Percentiles rank a stretch among this genome's conserved stretches.
These are phyloP conservation scores for Paulinella micropora DNA, from an alignment of 78 protist species.

Conservation along the genomic window DNA sequence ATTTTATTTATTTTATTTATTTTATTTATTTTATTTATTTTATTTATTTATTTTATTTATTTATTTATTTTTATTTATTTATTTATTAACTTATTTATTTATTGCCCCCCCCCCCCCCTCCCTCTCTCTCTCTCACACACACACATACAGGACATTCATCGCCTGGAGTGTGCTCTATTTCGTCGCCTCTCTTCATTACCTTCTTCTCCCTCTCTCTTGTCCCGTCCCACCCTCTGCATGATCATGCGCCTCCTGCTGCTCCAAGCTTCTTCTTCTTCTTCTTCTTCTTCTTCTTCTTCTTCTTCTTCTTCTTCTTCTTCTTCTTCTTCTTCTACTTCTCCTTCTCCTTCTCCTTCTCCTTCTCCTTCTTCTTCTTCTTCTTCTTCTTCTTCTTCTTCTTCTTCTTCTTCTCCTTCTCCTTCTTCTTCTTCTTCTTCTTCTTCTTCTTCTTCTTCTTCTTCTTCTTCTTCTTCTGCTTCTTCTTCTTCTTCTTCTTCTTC, in stretches of 20 bases:
- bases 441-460: background rate
- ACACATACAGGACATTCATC: no score
- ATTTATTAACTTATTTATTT: background rate
- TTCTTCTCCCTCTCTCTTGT: no score
- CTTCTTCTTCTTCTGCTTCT: background rate
- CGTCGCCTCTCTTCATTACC: no score
- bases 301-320: background rate
- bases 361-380: background rate
- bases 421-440: background rate
- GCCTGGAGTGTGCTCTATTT: no score
- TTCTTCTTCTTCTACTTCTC: background rate
- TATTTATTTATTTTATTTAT: background rate
- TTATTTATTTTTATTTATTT: background rate
- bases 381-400: background rate
- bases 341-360: background rate
- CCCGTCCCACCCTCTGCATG: no score
- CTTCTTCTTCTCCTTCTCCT: background rate
- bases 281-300: background rate
- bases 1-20: background rate
- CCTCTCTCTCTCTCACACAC: no score
- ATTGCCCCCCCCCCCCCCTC: background rate
- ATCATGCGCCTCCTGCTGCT: background rate
- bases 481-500: background rate
- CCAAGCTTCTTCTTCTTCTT: background rate
- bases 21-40: background rate